Percentiles rank a stretch among this genome's conserved stretches.
Evolutionary conservation across 2,329 filamentous ascomycete species (phyloP).

Genomic region (Penicillium sp.): DNA sequence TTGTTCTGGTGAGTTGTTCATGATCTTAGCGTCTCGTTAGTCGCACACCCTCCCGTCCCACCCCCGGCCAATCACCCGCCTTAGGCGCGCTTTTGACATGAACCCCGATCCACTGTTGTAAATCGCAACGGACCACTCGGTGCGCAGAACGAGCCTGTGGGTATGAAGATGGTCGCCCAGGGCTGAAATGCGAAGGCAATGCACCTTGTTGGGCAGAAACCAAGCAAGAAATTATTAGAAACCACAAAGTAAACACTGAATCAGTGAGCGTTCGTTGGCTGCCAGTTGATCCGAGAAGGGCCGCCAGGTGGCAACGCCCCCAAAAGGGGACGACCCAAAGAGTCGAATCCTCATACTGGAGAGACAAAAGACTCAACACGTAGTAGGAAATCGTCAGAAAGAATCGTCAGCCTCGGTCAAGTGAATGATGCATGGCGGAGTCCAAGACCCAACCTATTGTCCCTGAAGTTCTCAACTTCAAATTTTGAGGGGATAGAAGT

Average conservation of each 20-base stretch:
- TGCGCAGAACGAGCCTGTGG: slow-evolving; percentile 22
- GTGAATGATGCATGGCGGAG: slow-evolving; percentile 3
- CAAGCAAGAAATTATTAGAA: background rate
- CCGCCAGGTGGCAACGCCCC: slow-evolving; percentile 23
- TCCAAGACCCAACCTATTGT: background rate
- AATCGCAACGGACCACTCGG: slow-evolving; percentile 23
- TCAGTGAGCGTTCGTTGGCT: slow-evolving; percentile 20
- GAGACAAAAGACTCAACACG: slow-evolving; percentile 13
- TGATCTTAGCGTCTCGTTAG: slow-evolving; percentile 27
- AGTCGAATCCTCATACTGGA: too few species aligned
- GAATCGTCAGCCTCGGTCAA: slow-evolving; percentile 2
- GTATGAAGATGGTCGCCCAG: slow-evolving; percentile 1
- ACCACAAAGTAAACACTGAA: background rate
- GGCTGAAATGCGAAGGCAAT: slow-evolving; percentile 24
- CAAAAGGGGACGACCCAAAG: background rate
- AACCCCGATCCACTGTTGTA: slow-evolving; percentile 16
- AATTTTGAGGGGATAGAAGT: background rate
- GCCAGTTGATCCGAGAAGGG: slow-evolving; percentile 9
- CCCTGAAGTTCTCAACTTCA: background rate
- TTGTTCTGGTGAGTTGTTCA: slow-evolving; percentile 1
- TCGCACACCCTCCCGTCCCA: slow-evolving; percentile 22
- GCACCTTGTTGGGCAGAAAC: slow-evolving; percentile 18
- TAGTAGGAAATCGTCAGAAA: background rate
- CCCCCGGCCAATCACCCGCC: slow-evolving; percentile 25
- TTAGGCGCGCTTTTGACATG: slow-evolving; percentile 17